Base-by-base conservation (phyloP, 768 basidiomycete species). In the Tephrocybe sp. region DNA sequence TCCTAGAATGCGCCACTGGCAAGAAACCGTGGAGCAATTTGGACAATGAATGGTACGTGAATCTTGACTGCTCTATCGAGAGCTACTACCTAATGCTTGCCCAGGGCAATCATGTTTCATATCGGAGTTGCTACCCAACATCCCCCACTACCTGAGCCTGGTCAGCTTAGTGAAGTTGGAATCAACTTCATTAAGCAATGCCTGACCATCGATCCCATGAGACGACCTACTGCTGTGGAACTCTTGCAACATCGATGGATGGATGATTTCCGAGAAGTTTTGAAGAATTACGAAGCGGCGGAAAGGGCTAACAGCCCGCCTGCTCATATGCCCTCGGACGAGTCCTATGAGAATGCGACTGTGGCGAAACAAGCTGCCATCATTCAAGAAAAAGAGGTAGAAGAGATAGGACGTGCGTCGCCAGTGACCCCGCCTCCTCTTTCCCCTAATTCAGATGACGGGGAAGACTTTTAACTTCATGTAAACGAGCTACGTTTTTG, bases 31-130 rank as follows among this genome's bases (percentile, higher is more conserved):
- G 97, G 97, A 94, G 90, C 60, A 94, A 95, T 63, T 84, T 95
- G 34, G 97, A 99, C 65, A 99, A 99, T 58, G 97, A 99, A 79
- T 99, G 97, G 97, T 94, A 55, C 23, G 16, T 31, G 7, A 39
- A 4, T 2, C 24, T 45, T 9, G 7, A 30, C 29, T 15, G 11
- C 15, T n/a, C 3, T 38, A 34, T 1, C 19, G 1, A 4, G 16
- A 23, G 31, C 22, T 16, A 36, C 24, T 10, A 47, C 42, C 18
- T 24, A 33, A 13, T 12, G 5, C 27, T 38, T 21, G 6, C 13
- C 2, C 59, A 95, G 94, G 94, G 94, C 95, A n/a, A 95, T 97
- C 70, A 97, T 97, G 95, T 98, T 95, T 75, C 94, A 95, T 63
- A 97, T 97, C 49, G 95, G 95, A 38, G 91, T 97, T 38, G 90